Evolutionary conservation across 2,329 filamentous ascomycete species (phyloP).

Genomic region (Neospermospora avenae): DNA sequence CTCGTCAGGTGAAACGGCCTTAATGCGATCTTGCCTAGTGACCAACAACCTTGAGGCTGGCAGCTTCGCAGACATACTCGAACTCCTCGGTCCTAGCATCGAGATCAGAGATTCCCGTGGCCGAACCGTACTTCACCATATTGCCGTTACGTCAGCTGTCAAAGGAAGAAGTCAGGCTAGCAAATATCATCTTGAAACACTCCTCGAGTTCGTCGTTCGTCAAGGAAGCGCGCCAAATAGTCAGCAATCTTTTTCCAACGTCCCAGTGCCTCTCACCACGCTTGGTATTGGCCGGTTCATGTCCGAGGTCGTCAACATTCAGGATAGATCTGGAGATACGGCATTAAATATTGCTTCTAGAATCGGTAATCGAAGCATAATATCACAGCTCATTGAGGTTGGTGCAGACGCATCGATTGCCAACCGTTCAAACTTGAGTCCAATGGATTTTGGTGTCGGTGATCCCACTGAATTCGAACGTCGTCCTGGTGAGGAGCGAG

Average conservation of each 20-base stretch:
- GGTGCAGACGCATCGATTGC: slow-evolving; percentile 89
- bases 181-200: slow-evolving; percentile 91
- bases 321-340: slow-evolving; percentile 91
- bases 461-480: slow-evolving; percentile 50
- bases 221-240: slow-evolving; percentile 66
- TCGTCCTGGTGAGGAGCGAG: slow-evolving; percentile 42
- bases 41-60: slow-evolving; percentile 92
- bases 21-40: slow-evolving; percentile 89
- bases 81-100: slow-evolving; percentile 84
- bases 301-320: slow-evolving; percentile 93
- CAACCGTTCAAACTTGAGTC: slow-evolving; percentile 83
- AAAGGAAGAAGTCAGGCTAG: slow-evolving; percentile 89
- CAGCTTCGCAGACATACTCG: slow-evolving; percentile 86
- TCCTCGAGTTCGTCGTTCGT: slow-evolving; percentile 90
- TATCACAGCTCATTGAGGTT: slow-evolving; percentile 93
- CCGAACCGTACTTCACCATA: slow-evolving; percentile 91
- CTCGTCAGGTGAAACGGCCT: slow-evolving; percentile 81
- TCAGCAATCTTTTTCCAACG: slow-evolving; percentile 39
- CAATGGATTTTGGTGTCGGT: slow-evolving; percentile 92
- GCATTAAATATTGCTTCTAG: slow-evolving; percentile 90
- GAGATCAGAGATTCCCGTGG: slow-evolving; percentile 87
- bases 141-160: slow-evolving; percentile 91
- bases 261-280: slow-evolving; percentile 23
- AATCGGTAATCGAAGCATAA: slow-evolving; percentile 90
- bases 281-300: slow-evolving; percentile 93